These are phyloP conservation scores for Fusarium hostae DNA, from an alignment of 2,329 filamentous ascomycete species.

Conservation along the genomic window DNA sequence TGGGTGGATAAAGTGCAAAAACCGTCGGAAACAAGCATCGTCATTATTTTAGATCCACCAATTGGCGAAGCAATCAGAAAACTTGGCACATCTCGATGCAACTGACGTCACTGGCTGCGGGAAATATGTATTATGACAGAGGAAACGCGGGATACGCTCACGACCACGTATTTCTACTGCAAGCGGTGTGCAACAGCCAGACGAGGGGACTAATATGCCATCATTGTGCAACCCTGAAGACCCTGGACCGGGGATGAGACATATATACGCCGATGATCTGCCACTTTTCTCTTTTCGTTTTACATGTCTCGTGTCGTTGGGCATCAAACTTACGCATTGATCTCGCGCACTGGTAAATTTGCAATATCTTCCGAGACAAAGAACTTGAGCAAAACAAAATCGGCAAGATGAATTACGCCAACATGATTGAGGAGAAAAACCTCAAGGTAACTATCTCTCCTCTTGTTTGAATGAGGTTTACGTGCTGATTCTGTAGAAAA, in stretches of 20 bases:
- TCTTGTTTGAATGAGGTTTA: too few species aligned
- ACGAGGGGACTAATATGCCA: conserved; percentile 6
- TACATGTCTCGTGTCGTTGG: conserved; percentile 7
- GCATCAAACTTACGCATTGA: conserved; percentile 11
- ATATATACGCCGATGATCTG: conserved; percentile 20
- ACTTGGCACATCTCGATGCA: conserved; percentile 16
- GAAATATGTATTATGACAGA: conserved; percentile 21
- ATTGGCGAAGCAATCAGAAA: not conserved
- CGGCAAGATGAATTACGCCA: conserved; percentile 37
- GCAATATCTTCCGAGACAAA: not conserved
- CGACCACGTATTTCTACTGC: not conserved
- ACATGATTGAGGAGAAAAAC: conserved; percentile 44
- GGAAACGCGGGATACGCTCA: not conserved
- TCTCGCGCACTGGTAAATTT: not conserved
- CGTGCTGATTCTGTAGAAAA: conserved; percentile 20
- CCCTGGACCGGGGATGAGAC: not conserved
- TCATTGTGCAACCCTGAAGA: conserved; percentile 14
- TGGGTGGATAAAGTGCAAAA: conserved; percentile 1
- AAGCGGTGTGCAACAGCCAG: conserved; percentile 23
- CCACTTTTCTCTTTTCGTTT: not conserved
- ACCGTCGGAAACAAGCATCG: conserved; percentile 16
- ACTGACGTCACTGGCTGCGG: conserved; percentile 16
- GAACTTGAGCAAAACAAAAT: not conserved
- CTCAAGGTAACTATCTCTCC: conserved; percentile 24
- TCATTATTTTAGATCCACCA: not conserved